These are phyloP conservation scores for Alternaria sp. DNA, from an alignment of 2,329 filamentous ascomycete species.

Conservation along the genomic window DNA sequence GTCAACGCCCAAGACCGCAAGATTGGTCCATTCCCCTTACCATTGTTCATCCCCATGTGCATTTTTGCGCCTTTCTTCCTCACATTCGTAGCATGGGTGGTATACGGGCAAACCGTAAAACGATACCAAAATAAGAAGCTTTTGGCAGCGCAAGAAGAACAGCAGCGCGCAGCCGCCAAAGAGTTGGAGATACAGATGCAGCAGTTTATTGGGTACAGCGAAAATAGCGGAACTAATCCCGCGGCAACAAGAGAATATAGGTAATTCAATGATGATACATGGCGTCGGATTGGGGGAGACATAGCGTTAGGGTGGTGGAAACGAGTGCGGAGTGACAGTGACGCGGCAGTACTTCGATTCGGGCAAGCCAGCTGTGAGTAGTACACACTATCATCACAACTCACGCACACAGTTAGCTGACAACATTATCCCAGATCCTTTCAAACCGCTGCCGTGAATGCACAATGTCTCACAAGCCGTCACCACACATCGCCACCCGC, in stretches of 20 bases:
- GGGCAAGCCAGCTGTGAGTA: neutral
- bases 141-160: neutral
- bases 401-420: neutral
- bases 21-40: constrained; percentile 15
- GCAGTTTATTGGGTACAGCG: constrained; percentile 6
- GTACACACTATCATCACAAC: neutral
- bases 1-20: constrained; percentile 10
- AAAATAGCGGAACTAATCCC: neutral
- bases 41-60: constrained; percentile 19
- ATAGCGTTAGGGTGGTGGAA: neutral
- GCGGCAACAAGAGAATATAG: neutral
- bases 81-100: constrained; percentile 11
- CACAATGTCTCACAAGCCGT: neutral
- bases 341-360: neutral
- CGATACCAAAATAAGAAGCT: constrained; percentile 7
- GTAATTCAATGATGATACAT: neutral
- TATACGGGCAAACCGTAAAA: constrained; percentile 2
- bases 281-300: neutral
- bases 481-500: neutral
- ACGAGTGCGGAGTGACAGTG: neutral
- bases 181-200: constrained; percentile 16
- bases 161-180: constrained; percentile 1
- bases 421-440: neutral
- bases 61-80: constrained; percentile 20
- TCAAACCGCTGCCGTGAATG: neutral